Evolutionary conservation across 371 early-diverging fungal genomes (phyloP).

Genomic region (Blakeslea trispora): DNA sequence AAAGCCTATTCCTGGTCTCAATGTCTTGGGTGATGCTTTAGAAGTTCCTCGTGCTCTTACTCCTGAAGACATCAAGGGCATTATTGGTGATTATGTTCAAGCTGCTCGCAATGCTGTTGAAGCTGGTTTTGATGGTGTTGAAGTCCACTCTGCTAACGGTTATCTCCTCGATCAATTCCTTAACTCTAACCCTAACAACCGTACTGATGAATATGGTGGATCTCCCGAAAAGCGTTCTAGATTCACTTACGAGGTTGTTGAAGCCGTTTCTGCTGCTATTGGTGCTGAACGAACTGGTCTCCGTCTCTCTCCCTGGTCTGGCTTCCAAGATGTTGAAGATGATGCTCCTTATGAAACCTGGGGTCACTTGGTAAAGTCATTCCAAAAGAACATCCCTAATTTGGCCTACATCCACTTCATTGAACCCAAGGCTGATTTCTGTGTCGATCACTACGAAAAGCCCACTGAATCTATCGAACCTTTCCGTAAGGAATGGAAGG

Average conservation of each 20-base stretch:
- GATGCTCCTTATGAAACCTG: conserved; percentile 39
- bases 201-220: conserved; percentile 66
- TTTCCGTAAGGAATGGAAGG: conserved; percentile 41
- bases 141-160: conserved; percentile 74
- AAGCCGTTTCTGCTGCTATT: conserved; percentile 47
- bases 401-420: conserved; percentile 41
- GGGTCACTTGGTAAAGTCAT: conserved; percentile 21
- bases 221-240: conserved; percentile 73
- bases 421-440: conserved; percentile 29
- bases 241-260: conserved; percentile 61
- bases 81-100: conserved; percentile 60
- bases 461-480: conserved; percentile 28
- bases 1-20: conserved; percentile 12
- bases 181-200: conserved; percentile 57
- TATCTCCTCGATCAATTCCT: conserved; percentile 68
- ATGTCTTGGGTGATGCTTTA: conserved; percentile 1
- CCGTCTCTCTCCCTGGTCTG: conserved; percentile 28
- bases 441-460: conserved; percentile 9
- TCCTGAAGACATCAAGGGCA: conserved; percentile 59
- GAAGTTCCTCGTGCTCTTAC: conserved; percentile 53
- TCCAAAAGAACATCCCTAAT: conserved; percentile 26
- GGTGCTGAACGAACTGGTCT: conserved; percentile 31
- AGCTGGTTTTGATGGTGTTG: conserved; percentile 70
- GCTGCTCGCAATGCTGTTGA: conserved; percentile 47
- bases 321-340: conserved; percentile 35